phyloP scores from a whole-genome alignment of 768 basidiomycete species.

The Leucocoprinus leucothites region DNA sequence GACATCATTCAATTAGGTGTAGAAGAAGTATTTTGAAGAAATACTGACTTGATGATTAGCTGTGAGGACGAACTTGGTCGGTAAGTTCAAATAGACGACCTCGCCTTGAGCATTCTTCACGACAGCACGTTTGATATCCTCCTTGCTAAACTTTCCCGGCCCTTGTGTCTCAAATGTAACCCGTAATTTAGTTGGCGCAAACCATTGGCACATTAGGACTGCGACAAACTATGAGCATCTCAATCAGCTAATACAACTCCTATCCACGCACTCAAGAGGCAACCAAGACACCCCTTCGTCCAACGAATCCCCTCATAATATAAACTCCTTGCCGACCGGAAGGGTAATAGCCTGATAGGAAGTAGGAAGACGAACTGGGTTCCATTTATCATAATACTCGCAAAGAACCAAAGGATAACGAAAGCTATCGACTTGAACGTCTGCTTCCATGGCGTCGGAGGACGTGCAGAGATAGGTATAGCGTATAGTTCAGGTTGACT shows the following conservation, averaged over 20 bases:
- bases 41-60: slow-evolving; percentile 85
- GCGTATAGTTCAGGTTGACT: slow-evolving; percentile 29
- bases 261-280: slow-evolving; percentile 58
- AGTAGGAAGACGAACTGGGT: slow-evolving; percentile 73
- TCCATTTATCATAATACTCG: slow-evolving; percentile 64
- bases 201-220: slow-evolving; percentile 83
- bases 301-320: slow-evolving; percentile 74
- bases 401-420: slow-evolving; percentile 55
- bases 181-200: slow-evolving; percentile 70
- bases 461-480: slow-evolving; percentile 52
- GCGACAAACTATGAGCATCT: not conserved
- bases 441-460: slow-evolving; percentile 51
- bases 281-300: slow-evolving; percentile 81
- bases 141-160: slow-evolving; percentile 55
- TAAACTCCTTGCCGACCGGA: slow-evolving; percentile 45
- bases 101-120: slow-evolving; percentile 54
- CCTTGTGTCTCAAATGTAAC: slow-evolving; percentile 75
- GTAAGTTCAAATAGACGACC: slow-evolving; percentile 62
- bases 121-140: slow-evolving; percentile 57
- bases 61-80: slow-evolving; percentile 78
- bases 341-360: slow-evolving; percentile 65
- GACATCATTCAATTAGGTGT: not conserved
- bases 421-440: slow-evolving; percentile 49
- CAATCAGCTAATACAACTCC: not conserved
- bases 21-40: not conserved